Percentiles rank a stretch among this genome's conserved stretches.
Evolutionary conservation across 2,329 filamentous ascomycete species (phyloP).

Genomic region (Penicillium sp.): DNA sequence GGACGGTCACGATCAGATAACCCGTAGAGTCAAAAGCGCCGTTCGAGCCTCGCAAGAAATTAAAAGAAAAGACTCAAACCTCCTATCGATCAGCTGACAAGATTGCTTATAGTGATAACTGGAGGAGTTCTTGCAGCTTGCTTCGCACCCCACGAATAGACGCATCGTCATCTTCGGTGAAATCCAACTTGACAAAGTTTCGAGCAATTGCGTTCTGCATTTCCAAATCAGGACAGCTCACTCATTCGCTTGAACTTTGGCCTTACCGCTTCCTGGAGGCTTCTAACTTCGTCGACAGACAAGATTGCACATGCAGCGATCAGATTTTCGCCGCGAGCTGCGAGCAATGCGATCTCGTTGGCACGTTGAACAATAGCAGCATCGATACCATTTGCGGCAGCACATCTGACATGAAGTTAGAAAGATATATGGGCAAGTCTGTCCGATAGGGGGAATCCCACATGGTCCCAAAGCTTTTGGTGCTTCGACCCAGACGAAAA

Average conservation of each 20-base stretch:
- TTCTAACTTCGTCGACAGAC: conserved; percentile 56
- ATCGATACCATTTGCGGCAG: conserved; percentile 78
- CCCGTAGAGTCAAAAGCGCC: too few species aligned
- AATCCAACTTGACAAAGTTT: conserved; percentile 13
- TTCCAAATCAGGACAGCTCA: conserved; percentile 3
- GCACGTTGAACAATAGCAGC: conserved; percentile 66
- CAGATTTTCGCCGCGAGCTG: conserved; percentile 69
- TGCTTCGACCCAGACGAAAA: conserved; percentile 59
- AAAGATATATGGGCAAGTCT: too few species aligned
- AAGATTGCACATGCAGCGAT: conserved; percentile 64
- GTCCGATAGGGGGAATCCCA: conserved; percentile 22
- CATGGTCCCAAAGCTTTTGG: conserved; percentile 74
- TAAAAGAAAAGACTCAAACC: too few species aligned
- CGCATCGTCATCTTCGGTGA: conserved; percentile 4
- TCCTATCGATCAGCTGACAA: not conserved
- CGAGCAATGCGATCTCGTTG: conserved; percentile 62
- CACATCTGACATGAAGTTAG: conserved; percentile 52
- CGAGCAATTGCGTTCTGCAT: conserved; percentile 13
- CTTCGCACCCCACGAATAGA: conserved; percentile 2
- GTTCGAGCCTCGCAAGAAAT: too few species aligned
- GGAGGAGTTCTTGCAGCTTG: conserved; percentile 12
- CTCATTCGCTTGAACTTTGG: too few species aligned
- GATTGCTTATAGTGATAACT: not conserved
- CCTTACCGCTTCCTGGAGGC: conserved; percentile 60
- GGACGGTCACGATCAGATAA: too few species aligned